Percentiles rank a stretch among this genome's conserved stretches.
phyloP scores from a whole-genome alignment of 1,284 basidiomycete species.

The Leucoagaricus sp. region DNA sequence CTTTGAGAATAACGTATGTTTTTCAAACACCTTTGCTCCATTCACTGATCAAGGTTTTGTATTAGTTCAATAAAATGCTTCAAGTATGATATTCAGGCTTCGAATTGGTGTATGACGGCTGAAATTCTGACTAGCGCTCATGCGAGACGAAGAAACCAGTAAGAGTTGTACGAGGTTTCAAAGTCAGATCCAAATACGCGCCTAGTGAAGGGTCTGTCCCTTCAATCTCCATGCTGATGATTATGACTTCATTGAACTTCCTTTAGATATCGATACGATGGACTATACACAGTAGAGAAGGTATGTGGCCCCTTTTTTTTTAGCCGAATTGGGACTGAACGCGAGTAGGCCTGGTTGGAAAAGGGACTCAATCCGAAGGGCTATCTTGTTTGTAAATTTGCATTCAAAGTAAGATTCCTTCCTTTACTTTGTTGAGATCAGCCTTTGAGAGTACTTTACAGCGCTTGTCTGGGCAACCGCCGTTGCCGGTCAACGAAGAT shows the following conservation, averaged over 20 bases:
- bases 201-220: conserved; percentile 67
- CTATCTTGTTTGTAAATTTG: conserved; percentile 77
- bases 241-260: conserved; percentile 5
- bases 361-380: conserved; percentile 63
- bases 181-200: conserved; percentile 67
- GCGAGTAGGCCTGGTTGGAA: conserved; percentile 66
- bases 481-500: conserved; percentile 43
- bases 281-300: conserved; percentile 77
- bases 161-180: conserved; percentile 82
- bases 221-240: conserved; percentile 1
- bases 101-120: too few species aligned
- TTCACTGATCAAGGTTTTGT: conserved; percentile 4
- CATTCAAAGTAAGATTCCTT: conserved; percentile 59
- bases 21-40: neutral
- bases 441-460: conserved; percentile 26
- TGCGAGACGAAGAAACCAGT: conserved; percentile 74
- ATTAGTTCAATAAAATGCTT: conserved; percentile 63
- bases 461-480: conserved; percentile 63
- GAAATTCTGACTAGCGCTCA: conserved; percentile 54
- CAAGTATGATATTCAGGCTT: conserved; percentile 39
- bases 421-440: neutral
- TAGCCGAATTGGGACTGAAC: neutral
- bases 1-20: conserved; percentile 62
- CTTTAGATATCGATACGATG: conserved; percentile 80
- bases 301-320: conserved; percentile 32